phyloP scores from a whole-genome alignment of 495 filamentous ascomycete species.

The Glonium stellatum region DNA sequence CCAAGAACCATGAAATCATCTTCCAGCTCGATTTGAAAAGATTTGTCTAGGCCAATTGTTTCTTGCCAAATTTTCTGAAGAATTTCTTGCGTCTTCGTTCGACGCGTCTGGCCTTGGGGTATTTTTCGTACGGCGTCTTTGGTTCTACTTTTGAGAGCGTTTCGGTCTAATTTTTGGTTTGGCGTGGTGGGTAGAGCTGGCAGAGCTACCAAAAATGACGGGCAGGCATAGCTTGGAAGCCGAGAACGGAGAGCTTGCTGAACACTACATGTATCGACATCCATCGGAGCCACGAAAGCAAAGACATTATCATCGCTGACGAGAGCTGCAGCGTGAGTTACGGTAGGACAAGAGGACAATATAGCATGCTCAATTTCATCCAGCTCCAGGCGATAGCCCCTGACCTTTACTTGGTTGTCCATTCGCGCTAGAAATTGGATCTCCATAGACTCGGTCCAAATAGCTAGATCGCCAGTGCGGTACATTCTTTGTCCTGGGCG shows the following conservation, averaged over 20 bases:
- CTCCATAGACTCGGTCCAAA: constrained; percentile 37
- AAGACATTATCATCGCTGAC: neutral
- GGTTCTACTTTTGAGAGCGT: neutral
- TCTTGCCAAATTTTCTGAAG: neutral
- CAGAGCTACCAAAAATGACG: constrained; percentile 1
- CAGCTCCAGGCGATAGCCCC: constrained; percentile 35
- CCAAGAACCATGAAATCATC: constrained; percentile 12
- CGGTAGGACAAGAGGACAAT: neutral
- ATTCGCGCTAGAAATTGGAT: constrained; percentile 39
- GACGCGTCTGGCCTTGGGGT: neutral
- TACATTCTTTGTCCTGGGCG: constrained; percentile 13
- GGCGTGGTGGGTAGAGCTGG: constrained; percentile 5
- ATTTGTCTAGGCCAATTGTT: neutral
- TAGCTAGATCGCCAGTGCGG: constrained; percentile 37
- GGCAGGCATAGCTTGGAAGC: constrained; percentile 8
- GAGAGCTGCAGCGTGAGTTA: constrained; percentile 1
- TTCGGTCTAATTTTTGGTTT: constrained; percentile 14
- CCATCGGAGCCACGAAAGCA: neutral
- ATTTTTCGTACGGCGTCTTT: neutral
- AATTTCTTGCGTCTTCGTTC: neutral
- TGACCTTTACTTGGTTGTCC: constrained; percentile 33
- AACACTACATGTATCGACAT: neutral
- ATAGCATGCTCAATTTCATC: constrained; percentile 51
- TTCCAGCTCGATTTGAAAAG: neutral
- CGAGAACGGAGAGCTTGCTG: neutral